Percentiles rank a stretch among this genome's conserved stretches.
Evolutionary conservation across 768 basidiomycete species (phyloP).

Genomic region (Termitomyces sp.): DNA sequence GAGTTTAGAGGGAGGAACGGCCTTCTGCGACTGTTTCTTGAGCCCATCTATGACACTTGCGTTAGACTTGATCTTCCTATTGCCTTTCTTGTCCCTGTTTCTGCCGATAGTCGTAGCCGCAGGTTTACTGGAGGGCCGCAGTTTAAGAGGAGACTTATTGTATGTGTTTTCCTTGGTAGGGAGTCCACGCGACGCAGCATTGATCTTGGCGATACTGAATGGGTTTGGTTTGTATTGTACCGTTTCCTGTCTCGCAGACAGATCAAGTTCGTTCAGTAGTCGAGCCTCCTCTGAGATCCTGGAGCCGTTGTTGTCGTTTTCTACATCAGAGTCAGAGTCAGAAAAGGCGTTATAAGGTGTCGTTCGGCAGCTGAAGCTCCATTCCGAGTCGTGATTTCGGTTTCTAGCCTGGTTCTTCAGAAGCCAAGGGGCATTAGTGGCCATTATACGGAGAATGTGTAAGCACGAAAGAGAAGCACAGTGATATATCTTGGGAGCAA

Average conservation of each 20-base stretch:
- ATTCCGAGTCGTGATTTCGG: constrained; percentile 18
- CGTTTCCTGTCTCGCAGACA: constrained; percentile 55
- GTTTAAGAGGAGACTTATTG: neutral
- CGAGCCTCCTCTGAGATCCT: constrained; percentile 20
- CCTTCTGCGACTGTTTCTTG: constrained; percentile 33
- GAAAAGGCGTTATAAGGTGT: constrained; percentile 13
- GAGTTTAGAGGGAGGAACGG: neutral
- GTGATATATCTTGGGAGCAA: neutral
- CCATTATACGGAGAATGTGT: neutral
- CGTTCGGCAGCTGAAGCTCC: constrained; percentile 37
- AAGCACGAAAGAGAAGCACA: neutral
- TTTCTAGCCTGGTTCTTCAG: neutral
- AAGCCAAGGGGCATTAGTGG: neutral
- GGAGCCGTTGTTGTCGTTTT: constrained; percentile 19
- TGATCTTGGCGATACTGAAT: constrained; percentile 78
- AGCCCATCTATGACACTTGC: constrained; percentile 42
- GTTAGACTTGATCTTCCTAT: neutral
- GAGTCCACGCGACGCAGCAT: constrained; percentile 52
- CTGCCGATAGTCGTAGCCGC: neutral
- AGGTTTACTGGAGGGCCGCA: neutral
- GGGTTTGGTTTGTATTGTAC: constrained; percentile 73
- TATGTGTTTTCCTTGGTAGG: neutral
- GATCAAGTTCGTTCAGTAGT: constrained; percentile 50
- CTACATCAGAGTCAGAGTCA: constrained; percentile 19
- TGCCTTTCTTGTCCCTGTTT: neutral